A percentile compares a stretch with the other conserved stretches of the same genome.
phyloP scores from a whole-genome alignment of 306 rosid genomes.

The Acacia confusa region DNA sequence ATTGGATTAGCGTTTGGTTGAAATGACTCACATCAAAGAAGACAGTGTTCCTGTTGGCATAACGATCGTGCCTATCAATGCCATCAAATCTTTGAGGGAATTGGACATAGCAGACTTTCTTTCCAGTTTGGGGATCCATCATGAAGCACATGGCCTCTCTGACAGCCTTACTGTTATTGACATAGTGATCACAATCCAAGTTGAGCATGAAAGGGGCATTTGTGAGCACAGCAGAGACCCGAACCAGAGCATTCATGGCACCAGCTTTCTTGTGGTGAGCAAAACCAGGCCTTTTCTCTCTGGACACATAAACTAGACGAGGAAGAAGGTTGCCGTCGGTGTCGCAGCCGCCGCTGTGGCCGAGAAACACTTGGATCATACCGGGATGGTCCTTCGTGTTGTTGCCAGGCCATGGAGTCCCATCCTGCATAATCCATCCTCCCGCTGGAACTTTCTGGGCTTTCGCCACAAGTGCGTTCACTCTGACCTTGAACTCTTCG shows the following conservation, averaged over 20 bases:
- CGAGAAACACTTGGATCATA: slow-evolving; percentile 96
- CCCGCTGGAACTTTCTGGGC: slow-evolving; percentile 82
- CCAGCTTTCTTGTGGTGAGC: slow-evolving; percentile 97
- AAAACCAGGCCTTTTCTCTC: slow-evolving; percentile 95
- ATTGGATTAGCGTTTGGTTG: not conserved
- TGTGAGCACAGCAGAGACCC: slow-evolving; percentile 56
- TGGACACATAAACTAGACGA: slow-evolving; percentile 89
- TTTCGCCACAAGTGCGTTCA: slow-evolving; percentile 92
- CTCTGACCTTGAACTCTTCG: slow-evolving; percentile 89
- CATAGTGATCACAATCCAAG: slow-evolving; percentile 54
- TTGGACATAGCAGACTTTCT: slow-evolving; percentile 52
- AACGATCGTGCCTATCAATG: slow-evolving; percentile 47
- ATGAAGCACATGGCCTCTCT: slow-evolving; percentile 58
- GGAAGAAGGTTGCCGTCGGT: slow-evolving; percentile 90
- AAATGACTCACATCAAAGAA: slow-evolving; percentile 53
- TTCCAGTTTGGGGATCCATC: slow-evolving; percentile 56
- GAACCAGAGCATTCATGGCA: slow-evolving; percentile 92
- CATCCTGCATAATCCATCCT: slow-evolving; percentile 99
- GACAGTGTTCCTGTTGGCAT: slow-evolving; percentile 53
- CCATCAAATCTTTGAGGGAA: slow-evolving; percentile 55
- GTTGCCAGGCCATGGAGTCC: slow-evolving; percentile 99
- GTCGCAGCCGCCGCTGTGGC: slow-evolving; percentile 91
- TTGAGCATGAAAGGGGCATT: slow-evolving; percentile 58
- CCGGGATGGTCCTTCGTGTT: slow-evolving; percentile 96
- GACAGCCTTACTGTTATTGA: slow-evolving; percentile 49